These are phyloP conservation scores for Ophiosphaerella korrae DNA, from an alignment of 2,329 filamentous ascomycete genomes.

Conservation along the genomic window DNA sequence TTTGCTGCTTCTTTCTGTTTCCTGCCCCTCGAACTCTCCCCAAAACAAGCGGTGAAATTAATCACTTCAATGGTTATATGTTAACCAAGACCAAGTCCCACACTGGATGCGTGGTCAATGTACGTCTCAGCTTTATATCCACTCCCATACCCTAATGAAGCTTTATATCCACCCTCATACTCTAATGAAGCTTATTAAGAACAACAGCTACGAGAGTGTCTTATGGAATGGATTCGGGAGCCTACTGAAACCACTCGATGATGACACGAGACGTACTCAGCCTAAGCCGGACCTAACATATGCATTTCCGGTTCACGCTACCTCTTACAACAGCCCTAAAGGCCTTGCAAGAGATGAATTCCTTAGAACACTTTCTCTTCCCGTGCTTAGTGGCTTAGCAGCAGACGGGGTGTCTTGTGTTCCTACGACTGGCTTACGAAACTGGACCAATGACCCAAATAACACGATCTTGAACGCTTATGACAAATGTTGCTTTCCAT, in stretches of 20 bases:
- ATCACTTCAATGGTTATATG: not conserved
- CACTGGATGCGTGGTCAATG: slow-evolving; percentile 6
- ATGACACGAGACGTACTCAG: not conserved
- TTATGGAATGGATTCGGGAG: slow-evolving; percentile 4
- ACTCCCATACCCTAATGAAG: not conserved
- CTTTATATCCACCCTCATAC: not conserved
- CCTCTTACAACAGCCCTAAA: not conserved
- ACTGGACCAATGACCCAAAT: not conserved
- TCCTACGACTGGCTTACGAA: slow-evolving; percentile 7
- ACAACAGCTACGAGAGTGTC: slow-evolving; percentile 3
- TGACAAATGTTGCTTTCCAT: slow-evolving; percentile 10
- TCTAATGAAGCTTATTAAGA: not conserved
- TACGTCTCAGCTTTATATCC: not conserved
- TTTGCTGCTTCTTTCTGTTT: too few relatives aligned
- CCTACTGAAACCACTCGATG: not conserved
- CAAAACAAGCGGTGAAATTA: too few relatives aligned
- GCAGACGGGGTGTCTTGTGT: slow-evolving; percentile 1
- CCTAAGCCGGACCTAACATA: slow-evolving; percentile 12
- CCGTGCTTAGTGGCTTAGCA: not conserved
- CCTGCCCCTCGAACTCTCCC: too few relatives aligned
- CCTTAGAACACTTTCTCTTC: not conserved
- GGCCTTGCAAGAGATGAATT: slow-evolving; percentile 6
- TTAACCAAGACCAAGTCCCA: slow-evolving; percentile 1
- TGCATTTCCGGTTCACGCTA: slow-evolving; percentile 4
- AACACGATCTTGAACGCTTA: not conserved